phyloP scores from a whole-genome alignment of 495 filamentous ascomycete species.

The Margaritispora aquatica region DNA sequence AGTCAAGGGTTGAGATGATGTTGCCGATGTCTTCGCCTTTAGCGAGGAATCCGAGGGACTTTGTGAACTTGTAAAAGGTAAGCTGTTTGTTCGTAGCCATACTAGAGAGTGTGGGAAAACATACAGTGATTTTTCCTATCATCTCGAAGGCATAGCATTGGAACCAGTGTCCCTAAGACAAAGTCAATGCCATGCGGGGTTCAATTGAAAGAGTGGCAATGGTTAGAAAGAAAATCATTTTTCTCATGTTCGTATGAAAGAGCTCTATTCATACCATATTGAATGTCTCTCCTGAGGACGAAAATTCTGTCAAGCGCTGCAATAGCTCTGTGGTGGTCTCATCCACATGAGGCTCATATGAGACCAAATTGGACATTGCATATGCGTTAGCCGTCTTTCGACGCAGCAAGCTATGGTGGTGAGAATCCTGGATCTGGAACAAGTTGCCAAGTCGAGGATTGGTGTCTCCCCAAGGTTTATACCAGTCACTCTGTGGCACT shows the following conservation, averaged over 20 bases:
- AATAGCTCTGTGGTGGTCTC: background rate
- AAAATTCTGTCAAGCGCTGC: background rate
- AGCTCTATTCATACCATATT: too few species aligned
- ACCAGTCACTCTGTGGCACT: conserved; percentile 1
- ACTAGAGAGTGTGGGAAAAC: conserved; percentile 1
- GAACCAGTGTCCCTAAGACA: conserved; percentile 43
- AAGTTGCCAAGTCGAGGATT: background rate
- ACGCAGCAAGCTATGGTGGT: background rate
- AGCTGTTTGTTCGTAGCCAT: background rate
- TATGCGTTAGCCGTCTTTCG: background rate
- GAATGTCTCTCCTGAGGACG: background rate
- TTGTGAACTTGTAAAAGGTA: conserved; percentile 25
- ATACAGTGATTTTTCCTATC: conserved; percentile 45
- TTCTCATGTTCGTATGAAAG: too few species aligned
- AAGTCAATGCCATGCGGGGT: too few species aligned
- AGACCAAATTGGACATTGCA: conserved; percentile 2
- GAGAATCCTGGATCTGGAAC: conserved; percentile 3
- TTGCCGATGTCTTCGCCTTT: conserved; percentile 41
- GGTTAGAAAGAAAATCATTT: too few species aligned
- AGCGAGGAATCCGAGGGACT: conserved; percentile 46
- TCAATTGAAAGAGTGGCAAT: too few species aligned
- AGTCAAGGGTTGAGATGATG: conserved; percentile 31
- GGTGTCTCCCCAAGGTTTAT: background rate
- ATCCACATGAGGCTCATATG: conserved; percentile 2
- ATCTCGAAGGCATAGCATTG: conserved; percentile 56